Evolutionary conservation across 2,329 filamentous ascomycete species (phyloP).

Genomic region (Alternaria hordeiaustralica): DNA sequence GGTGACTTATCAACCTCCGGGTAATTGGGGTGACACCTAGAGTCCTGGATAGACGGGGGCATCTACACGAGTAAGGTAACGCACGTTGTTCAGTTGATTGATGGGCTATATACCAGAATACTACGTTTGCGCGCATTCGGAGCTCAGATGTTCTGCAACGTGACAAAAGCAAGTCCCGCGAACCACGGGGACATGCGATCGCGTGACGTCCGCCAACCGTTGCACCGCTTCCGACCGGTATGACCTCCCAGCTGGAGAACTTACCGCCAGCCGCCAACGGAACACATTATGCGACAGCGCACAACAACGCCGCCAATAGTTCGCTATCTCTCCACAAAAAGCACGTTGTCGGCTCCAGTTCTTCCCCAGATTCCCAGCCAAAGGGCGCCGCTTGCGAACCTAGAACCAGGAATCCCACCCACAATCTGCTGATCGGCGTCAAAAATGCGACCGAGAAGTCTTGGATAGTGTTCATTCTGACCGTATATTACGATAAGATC

Average conservation of each 20-base stretch:
- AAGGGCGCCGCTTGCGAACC: not conserved
- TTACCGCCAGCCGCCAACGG: not conserved
- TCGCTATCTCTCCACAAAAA: not conserved
- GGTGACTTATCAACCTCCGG: not conserved
- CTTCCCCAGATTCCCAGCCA: conserved; percentile 3
- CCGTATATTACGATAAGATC: conserved; percentile 9
- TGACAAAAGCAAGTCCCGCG: not conserved
- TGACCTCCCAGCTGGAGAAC: not conserved
- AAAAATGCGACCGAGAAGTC: conserved; percentile 8
- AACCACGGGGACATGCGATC: not conserved
- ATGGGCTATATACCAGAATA: not conserved
- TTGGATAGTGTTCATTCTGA: not conserved
- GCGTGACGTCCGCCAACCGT: not conserved
- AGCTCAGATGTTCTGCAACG: not conserved
- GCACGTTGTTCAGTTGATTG: conserved; percentile 2
- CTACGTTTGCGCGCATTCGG: not conserved
- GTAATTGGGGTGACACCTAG: not conserved
- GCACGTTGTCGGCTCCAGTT: conserved; percentile 5
- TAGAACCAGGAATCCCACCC: not conserved
- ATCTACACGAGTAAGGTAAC: not conserved
- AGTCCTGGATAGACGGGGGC: not conserved
- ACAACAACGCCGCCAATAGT: not conserved
- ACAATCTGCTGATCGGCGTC: conserved; percentile 1
- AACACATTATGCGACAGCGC: not conserved
- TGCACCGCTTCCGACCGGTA: conserved; percentile 3